phyloP scores from a whole-genome alignment of 2,329 filamentous ascomycete species.

The Fusarium bulbicola region DNA sequence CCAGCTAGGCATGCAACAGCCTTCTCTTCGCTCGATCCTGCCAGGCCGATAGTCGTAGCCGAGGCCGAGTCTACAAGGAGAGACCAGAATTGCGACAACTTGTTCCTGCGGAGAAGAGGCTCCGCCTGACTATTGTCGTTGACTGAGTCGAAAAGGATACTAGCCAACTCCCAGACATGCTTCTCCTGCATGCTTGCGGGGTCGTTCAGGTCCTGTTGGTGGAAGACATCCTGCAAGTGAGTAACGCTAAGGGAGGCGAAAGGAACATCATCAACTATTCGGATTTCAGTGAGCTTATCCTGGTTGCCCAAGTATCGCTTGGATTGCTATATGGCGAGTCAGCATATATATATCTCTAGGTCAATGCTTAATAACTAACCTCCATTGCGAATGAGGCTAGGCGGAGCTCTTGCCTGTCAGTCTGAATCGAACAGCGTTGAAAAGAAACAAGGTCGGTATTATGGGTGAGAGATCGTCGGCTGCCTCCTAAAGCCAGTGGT shows the following conservation, averaged over 20 bases:
- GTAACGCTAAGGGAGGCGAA: slow-evolving; percentile 58
- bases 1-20: slow-evolving; percentile 83
- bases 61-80: slow-evolving; percentile 70
- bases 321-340: slow-evolving; percentile 56
- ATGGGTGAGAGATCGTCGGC: slow-evolving; percentile 41
- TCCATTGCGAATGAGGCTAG: slow-evolving; percentile 71
- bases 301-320: slow-evolving; percentile 65
- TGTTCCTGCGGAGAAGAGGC: slow-evolving; percentile 63
- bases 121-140: slow-evolving; percentile 52
- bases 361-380: slow-evolving; percentile 45
- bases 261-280: slow-evolving; percentile 66
- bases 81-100: slow-evolving; percentile 73
- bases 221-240: slow-evolving; percentile 52
- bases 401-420: slow-evolving; percentile 70
- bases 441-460: slow-evolving; percentile 46
- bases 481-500: slow-evolving; percentile 51
- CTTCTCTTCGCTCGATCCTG: slow-evolving; percentile 78
- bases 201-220: slow-evolving; percentile 52
- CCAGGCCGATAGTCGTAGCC: slow-evolving; percentile 63
- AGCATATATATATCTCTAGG: not conserved
- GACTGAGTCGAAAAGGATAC: slow-evolving; percentile 84
- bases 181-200: slow-evolving; percentile 70
- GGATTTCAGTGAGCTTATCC: slow-evolving; percentile 63
- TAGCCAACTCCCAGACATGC: slow-evolving; percentile 84
- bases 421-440: slow-evolving; percentile 61